These are phyloP conservation scores for Fonsecaea monophora DNA, from an alignment of 2,329 filamentous ascomycete genomes.

Conservation along the genomic window DNA sequence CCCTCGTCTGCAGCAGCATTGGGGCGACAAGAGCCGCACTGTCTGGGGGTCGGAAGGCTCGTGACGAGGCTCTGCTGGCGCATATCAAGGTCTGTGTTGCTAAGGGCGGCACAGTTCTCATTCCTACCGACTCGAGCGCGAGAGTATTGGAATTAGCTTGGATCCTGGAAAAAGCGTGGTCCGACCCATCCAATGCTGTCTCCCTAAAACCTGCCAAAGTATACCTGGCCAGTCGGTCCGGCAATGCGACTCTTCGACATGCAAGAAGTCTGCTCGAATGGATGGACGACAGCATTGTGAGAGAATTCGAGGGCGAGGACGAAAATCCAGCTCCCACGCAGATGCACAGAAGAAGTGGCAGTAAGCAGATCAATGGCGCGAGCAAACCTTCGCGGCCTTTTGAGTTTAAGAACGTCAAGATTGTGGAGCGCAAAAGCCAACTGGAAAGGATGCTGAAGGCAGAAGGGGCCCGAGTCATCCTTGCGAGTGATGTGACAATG, in stretches of 20 bases:
- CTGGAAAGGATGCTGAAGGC: conserved; percentile 71
- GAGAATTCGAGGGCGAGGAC: conserved; percentile 75
- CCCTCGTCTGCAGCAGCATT: conserved; percentile 87
- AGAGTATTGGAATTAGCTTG: conserved; percentile 91
- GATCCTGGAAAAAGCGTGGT: conserved; percentile 90
- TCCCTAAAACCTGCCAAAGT: conserved; percentile 63
- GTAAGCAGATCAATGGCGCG: conserved; percentile 49
- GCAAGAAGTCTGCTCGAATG: conserved; percentile 96
- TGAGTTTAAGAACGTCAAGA: conserved; percentile 82
- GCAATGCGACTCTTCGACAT: conserved; percentile 86
- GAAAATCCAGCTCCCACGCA: conserved; percentile 45
- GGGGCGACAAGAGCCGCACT: conserved; percentile 75
- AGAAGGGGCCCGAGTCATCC: conserved; percentile 71
- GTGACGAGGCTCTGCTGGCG: conserved; percentile 84
- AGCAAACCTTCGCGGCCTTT: conserved; percentile 72
- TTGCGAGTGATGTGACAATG: conserved; percentile 87
- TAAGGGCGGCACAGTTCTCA: conserved; percentile 86
- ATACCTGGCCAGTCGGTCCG: conserved; percentile 85
- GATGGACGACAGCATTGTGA: conserved; percentile 96
- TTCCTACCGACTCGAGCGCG: conserved; percentile 95
- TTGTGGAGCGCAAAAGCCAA: conserved; percentile 82
- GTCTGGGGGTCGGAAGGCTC: conserved; percentile 74
- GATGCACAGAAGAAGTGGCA: conserved; percentile 50
- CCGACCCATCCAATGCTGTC: conserved; percentile 61
- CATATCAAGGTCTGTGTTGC: conserved; percentile 79